These are phyloP conservation scores for Sclerotinia nivalis DNA, from an alignment of 2,329 filamentous ascomycete genomes.

Conservation along the genomic window DNA sequence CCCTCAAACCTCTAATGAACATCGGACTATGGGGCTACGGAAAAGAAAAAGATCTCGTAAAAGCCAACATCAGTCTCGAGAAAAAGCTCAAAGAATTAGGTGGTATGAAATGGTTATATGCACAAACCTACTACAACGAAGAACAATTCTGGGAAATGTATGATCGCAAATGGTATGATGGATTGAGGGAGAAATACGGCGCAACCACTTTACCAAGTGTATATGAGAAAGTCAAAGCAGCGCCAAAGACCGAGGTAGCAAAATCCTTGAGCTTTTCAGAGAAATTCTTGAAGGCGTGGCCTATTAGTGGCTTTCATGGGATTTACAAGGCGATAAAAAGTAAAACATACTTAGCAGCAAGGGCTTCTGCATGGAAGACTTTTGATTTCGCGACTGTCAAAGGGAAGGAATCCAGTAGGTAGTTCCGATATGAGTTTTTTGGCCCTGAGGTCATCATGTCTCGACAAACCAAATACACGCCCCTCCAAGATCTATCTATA, in stretches of 20 bases:
- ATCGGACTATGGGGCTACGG: conserved; percentile 86
- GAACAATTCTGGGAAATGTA: conserved; percentile 69
- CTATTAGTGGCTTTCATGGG: conserved; percentile 60
- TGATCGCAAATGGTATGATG: conserved; percentile 60
- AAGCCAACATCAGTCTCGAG: conserved; percentile 71
- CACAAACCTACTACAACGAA: conserved; percentile 79
- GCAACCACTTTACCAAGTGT: conserved; percentile 64
- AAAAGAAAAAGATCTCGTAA: conserved; percentile 62
- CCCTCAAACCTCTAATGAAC: conserved; percentile 54
- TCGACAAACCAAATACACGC: not conserved
- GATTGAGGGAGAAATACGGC: conserved; percentile 61
- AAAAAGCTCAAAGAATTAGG: conserved; percentile 65
- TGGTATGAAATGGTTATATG: conserved; percentile 86
- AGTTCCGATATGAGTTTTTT: too few relatives aligned
- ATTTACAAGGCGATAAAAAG: conserved; percentile 60
- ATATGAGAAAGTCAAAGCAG: conserved; percentile 68
- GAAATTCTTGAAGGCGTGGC: conserved; percentile 51
- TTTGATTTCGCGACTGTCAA: not conserved
- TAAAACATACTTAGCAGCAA: conserved; percentile 39
- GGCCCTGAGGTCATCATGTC: not conserved
- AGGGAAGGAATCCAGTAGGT: not conserved
- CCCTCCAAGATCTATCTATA: not conserved
- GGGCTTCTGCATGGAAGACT: conserved; percentile 36
- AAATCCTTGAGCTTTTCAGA: conserved; percentile 47
- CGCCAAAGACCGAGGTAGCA: conserved; percentile 49